Conservation (phyloP, 805 yeast genomes). For the Lipomyces sp. region DNA sequence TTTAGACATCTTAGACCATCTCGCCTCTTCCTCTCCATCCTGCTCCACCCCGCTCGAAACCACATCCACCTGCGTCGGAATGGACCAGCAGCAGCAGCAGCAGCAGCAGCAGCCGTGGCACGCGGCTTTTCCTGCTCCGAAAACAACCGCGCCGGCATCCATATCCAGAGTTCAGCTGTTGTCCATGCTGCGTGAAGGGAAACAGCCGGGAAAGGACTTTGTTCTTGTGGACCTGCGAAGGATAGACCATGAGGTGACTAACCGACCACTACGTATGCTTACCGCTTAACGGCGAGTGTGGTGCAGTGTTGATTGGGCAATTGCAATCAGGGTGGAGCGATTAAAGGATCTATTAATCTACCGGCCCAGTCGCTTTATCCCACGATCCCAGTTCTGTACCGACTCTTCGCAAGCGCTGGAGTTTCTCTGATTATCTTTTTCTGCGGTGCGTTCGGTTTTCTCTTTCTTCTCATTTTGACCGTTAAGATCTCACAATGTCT, state of each 20-base stretch:
- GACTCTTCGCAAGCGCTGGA: neutral
- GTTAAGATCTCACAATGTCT: neutral
- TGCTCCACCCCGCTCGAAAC: too few relatives aligned
- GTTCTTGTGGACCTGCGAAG: slow-evolving; percentile 9
- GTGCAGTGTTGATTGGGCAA: neutral
- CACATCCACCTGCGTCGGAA: slow-evolving; percentile 53
- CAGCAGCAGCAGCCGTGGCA: slow-evolving; percentile 35
- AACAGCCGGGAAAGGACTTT: slow-evolving; percentile 5
- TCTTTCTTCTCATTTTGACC: too few relatives aligned
- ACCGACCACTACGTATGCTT: neutral
- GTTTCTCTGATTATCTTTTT: neutral
- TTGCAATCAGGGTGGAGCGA: slow-evolving; percentile 3
- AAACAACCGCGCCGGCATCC: neutral
- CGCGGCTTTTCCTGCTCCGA: too few relatives aligned
- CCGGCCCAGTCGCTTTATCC: slow-evolving; percentile 8
- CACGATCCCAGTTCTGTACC: slow-evolving; percentile 4
- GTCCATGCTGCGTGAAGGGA: neutral
- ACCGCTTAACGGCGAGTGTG: too few relatives aligned
- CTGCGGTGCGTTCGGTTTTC: slow-evolving; percentile 1
- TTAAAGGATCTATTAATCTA: slow-evolving; percentile 3
- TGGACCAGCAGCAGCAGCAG: slow-evolving; percentile 51
- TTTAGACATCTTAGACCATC: too few relatives aligned
- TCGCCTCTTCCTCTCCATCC: too few relatives aligned
- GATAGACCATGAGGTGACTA: slow-evolving; percentile 3
- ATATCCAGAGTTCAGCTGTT: neutral